Evolutionary conservation across 2,329 filamentous ascomycete species (phyloP).

Genomic region (Pseudogymnoascus sp.): DNA sequence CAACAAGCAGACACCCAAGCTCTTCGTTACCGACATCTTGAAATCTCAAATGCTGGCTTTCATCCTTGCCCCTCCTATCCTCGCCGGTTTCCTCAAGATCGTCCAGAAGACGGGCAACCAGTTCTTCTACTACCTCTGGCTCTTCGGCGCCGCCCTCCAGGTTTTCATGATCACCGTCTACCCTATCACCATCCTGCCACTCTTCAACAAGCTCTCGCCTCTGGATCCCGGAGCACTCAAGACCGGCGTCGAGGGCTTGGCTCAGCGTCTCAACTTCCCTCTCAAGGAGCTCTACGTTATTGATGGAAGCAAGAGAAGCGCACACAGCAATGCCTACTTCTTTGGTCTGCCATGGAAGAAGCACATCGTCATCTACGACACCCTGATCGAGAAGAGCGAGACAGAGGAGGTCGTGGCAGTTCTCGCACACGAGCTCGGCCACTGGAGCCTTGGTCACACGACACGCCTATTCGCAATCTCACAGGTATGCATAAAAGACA

Average conservation of each 20-base stretch:
- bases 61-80: slow-evolving; percentile 74
- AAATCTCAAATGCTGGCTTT: slow-evolving; percentile 81
- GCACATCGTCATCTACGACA: slow-evolving; percentile 99
- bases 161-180: slow-evolving; percentile 95
- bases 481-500: slow-evolving; percentile 49
- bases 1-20: slow-evolving; percentile 89
- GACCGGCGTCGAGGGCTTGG: slow-evolving; percentile 75
- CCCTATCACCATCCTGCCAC: slow-evolving; percentile 82
- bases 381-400: slow-evolving; percentile 89
- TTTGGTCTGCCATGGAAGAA: slow-evolving; percentile 99
- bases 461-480: slow-evolving; percentile 83
- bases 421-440: slow-evolving; percentile 88
- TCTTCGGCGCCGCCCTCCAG: slow-evolving; percentile 83
- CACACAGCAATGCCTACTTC: slow-evolving; percentile 90
- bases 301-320: slow-evolving; percentile 79
- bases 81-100: slow-evolving; percentile 87
- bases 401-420: slow-evolving; percentile 90
- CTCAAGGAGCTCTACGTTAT: slow-evolving; percentile 92
- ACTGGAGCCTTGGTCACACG: slow-evolving; percentile 95
- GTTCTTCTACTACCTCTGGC: slow-evolving; percentile 98
- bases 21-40: slow-evolving; percentile 84
- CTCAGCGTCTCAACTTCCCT: slow-evolving; percentile 78
- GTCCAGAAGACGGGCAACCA: slow-evolving; percentile 86
- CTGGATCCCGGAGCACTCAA: slow-evolving; percentile 82
- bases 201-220: slow-evolving; percentile 98